Conservation (phyloP, 352 stramenopile species). For the Phytophthora colocasiae region DNA sequence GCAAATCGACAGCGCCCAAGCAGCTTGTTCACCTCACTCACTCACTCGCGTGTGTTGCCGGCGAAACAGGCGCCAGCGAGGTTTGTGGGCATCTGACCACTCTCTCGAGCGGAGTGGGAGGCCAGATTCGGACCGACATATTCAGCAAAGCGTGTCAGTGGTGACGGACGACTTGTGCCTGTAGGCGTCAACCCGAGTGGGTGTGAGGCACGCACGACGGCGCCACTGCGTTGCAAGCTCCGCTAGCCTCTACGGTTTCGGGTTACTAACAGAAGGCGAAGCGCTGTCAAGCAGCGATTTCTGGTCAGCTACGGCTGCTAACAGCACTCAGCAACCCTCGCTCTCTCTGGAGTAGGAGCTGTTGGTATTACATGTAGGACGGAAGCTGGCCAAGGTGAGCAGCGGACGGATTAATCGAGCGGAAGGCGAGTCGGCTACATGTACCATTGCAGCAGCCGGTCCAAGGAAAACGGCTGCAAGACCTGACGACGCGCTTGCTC, state of each 20-base stretch:
- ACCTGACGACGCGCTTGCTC: not conserved
- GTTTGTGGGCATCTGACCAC: slow-evolving; percentile 17
- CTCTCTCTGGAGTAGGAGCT: slow-evolving; percentile 23
- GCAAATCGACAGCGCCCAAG: slow-evolving; percentile 5
- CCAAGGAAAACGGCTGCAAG: not conserved
- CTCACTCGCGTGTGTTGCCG: slow-evolving; percentile 1
- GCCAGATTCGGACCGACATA: slow-evolving; percentile 10
- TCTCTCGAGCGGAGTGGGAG: slow-evolving; percentile 11
- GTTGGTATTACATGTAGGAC: not conserved
- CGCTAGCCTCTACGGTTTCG: slow-evolving; percentile 7
- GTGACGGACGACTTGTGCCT: not conserved
- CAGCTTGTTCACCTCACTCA: slow-evolving; percentile 13
- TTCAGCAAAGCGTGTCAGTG: slow-evolving; percentile 2
- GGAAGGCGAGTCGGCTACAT: not conserved
- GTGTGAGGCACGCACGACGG: not conserved
- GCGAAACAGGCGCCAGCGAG: slow-evolving; percentile 14
- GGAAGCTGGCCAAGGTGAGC: slow-evolving; percentile 15
- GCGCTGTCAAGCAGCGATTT: slow-evolving; percentile 17
- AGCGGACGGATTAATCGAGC: slow-evolving; percentile 11
- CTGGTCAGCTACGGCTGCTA: slow-evolving; percentile 1
- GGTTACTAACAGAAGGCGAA: slow-evolving; percentile 23
- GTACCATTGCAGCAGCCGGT: not conserved
- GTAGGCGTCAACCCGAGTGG: not conserved
- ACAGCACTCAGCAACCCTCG: slow-evolving; percentile 17
- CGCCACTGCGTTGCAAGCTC: not conserved